Percentiles rank a stretch among this genome's conserved stretches.
These are phyloP conservation scores for Colletotrichum sp. DNA, from an alignment of 2,329 filamentous ascomycete species.

Conservation along the genomic window DNA sequence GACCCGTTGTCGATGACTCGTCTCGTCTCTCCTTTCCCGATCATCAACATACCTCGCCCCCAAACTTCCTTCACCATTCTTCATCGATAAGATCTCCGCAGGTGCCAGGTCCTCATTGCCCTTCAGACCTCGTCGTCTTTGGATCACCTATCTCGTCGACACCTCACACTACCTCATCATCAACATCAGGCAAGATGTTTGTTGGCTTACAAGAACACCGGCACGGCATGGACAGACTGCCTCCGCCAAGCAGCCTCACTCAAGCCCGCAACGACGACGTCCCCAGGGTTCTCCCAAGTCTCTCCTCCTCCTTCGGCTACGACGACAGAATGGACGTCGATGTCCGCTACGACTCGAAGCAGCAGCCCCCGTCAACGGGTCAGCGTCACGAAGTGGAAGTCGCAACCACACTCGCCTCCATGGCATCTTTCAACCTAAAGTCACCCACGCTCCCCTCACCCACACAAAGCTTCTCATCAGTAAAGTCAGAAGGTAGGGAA, in stretches of 20 bases:
- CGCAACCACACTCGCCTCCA: conserved; percentile 15
- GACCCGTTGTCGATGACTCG: conserved; percentile 23
- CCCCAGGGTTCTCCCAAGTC: conserved; percentile 11
- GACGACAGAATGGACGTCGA: conserved; percentile 20
- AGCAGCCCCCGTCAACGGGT: not conserved
- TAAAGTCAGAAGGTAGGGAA: conserved; percentile 9
- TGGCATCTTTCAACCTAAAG: conserved; percentile 21
- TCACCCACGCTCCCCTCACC: conserved; percentile 14
- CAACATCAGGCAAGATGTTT: conserved; percentile 7
- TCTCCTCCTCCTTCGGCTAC: conserved; percentile 12
- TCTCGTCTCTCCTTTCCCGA: conserved; percentile 13
- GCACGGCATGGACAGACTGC: conserved; percentile 7
- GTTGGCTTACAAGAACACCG: conserved; percentile 18
- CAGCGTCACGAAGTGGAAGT: conserved; percentile 17
- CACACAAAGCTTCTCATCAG: conserved; percentile 15
- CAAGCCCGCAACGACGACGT: conserved; percentile 6
- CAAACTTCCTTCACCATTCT: conserved; percentile 1
- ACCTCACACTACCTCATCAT: not conserved
- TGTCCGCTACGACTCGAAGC: not conserved
- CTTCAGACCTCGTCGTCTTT: not conserved
- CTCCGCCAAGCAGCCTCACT: not conserved
- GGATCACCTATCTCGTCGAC: not conserved
- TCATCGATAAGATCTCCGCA: conserved; percentile 8
- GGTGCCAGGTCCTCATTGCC: not conserved
- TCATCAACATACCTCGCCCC: conserved; percentile 6